Evolutionary conservation across 257 asterid genomes (phyloP), one percentile per base, ranked within the genome.

Genomic region (Salvia hispanica): DNA sequence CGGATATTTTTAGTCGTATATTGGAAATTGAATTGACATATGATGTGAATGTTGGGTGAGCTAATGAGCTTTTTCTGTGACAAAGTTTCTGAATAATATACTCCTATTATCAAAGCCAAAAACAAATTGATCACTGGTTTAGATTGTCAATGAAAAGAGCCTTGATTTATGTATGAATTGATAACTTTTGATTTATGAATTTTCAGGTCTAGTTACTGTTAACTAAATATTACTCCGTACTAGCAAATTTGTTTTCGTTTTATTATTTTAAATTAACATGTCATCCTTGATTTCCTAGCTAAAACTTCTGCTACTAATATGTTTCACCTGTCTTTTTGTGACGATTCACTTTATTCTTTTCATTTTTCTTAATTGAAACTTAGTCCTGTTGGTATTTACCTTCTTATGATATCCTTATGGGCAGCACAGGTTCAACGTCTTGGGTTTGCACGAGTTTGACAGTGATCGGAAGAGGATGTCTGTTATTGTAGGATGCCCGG

Each of bases 401-500:
- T 60, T 72, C 64, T 47, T 40, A 50, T 60, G 67, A 25, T 25
- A 25, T 25, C 31, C 31, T 25, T 25, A 25, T 25, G 1, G 31
- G 31, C 31, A 25, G 31, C 54, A 78, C 95, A 94, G 99, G 86
- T 94, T 87, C 84, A 82, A 83, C 58, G 99, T 94, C 60, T 77
- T 94, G 86, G 99, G 99, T n/a, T 75, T 94, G 89, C 99, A 94
- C 25, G 97, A 91, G 83, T 94, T 94, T 70, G 99, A 94, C 54
- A 94, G 97, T 75, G 96, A 94, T n/a, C 81, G 99, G 46, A 94
- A 94, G 85, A 84, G 97, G 80, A 94, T 94, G 99, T 94, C 99
- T 18, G 99, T 94, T 60, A 85, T 94, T 51, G 62, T 94, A 63
- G 99, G 95, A 64, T 91, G 82, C 74, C 97, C 99, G 0, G 96